Base-by-base conservation (phyloP, 345 rosid species). In the Rubroshorea leprosula region DNA sequence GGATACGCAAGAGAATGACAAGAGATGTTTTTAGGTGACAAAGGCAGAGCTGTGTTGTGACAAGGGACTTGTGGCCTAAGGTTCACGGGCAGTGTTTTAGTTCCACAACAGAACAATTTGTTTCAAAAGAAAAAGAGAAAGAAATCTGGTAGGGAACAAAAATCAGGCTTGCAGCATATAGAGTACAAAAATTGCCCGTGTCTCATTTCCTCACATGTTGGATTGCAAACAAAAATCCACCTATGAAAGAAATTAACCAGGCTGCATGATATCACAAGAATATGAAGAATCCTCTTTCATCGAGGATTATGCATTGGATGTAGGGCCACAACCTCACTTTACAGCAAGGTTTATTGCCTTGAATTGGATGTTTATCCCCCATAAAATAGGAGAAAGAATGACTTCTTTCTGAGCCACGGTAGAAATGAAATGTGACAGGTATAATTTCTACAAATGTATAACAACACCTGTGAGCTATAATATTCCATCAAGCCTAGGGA, bases 41-140 rank as follows among this genome's bases (percentile, higher is more conserved):
- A 26, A 64, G 20, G 26, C 43, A 49, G 23, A 17, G 16, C 49
- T 29, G 27, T 54, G 52, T 66, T 70, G 64, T 77, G 76, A 73
- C 74, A 26, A 58, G 72, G 49, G 68, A 58, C 56, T 61, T 68
- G 73, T 52, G 76, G 70, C 74, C 41, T 63, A 61, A 67, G 67
- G 83, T 74, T 78, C 83, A 78, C 83, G 83, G 83, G 75, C 62
- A 65, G 53, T 9, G 29, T 65, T 71, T 29, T 64, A 25, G 67
- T 45, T 26, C 54, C 54, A 52, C 66, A 69, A 69, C 48, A 50
- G 11, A 66, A 61, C 49, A 60, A 5, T n/a, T n/a, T n/a, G n/a
- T n/a, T n/a, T n/a, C 61, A 62, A 62, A 24, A 61, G 31, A 46
- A 16, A 22, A 53, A 27, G 11, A 19, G 23, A 50, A 25, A 26